A percentile compares a stretch with the other conserved stretches of the same genome.
Conservation (phyloP, 768 basidiomycete genomes). For the Rhodosporidiobolus sp. region DNA sequence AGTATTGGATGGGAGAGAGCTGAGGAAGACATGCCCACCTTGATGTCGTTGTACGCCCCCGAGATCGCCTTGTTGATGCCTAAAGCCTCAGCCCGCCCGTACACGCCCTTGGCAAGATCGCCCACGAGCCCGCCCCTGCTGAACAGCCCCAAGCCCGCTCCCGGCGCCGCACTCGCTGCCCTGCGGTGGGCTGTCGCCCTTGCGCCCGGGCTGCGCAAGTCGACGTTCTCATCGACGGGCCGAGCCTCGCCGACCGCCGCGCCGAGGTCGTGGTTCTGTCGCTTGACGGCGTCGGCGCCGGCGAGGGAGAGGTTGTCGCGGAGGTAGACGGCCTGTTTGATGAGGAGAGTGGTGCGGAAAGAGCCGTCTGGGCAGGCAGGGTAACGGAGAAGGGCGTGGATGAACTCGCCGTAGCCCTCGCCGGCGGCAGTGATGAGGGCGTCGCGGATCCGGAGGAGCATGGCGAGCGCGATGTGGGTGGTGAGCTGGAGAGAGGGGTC, state of each 20-base stretch:
- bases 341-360: constrained; percentile 62
- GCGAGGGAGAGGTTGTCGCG: constrained; percentile 38
- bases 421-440: constrained; percentile 61
- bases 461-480: constrained; percentile 85
- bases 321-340: constrained; percentile 72
- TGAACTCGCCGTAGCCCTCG: constrained; percentile 73
- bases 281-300: constrained; percentile 14
- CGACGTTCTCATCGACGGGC: constrained; percentile 14
- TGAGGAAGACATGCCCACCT: constrained; percentile 10
- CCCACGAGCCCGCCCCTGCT: constrained; percentile 22
- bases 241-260: constrained; percentile 9
- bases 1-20: no score
- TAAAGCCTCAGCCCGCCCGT: constrained; percentile 40
- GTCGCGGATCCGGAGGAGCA: constrained; percentile 91
- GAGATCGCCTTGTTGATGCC: constrained; percentile 44
- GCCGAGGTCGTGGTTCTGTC: constrained; percentile 35
- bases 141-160: constrained; percentile 9
- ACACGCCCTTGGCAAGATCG: constrained; percentile 41
- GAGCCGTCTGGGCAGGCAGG: constrained; percentile 56
- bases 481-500: constrained; percentile 72
- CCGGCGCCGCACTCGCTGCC: background rate
- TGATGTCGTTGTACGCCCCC: constrained; percentile 38
- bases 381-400: constrained; percentile 82
- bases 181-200: constrained; percentile 10
- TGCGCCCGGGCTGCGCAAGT: background rate